Evolutionary conservation across 768 basidiomycete genomes (phyloP), one percentile per base, ranked within the genome.

Genomic region (Paxillus ammoniavirescens): DNA sequence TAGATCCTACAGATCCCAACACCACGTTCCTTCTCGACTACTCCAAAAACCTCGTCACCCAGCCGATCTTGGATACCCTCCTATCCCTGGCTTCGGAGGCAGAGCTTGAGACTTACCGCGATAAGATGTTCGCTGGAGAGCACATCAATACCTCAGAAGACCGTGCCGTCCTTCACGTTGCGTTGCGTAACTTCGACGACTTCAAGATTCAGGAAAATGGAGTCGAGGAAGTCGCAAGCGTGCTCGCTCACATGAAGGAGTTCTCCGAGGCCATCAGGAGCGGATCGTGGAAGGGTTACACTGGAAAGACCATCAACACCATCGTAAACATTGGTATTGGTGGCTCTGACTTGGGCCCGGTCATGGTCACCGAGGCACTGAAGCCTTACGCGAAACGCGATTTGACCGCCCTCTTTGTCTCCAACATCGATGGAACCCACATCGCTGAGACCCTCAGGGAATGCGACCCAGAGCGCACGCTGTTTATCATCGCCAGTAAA

Each of bases 321-420:
- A 86, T 99, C 72, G 94, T 99, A 68, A 98, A 98, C 77, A 97
- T 99, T 62, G 97, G 97, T 55, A 99, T 99, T 68, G 97, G 97
- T 51, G 97, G 97, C 48, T 97, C 94, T 35, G 97, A 99, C 71
- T 78, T 99, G 49, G 96, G 96, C 15, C 97, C 96, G 14, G 95
- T 98, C 63, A 99, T 99, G 97, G 95, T 98, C 54, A 95, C 93
- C 10, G 97, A 98, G 76, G 96, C 94, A 4, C 84, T 98, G 72
- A 97, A 95, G 75, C 73, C 85, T 6, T 99, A 97, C 78, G 76
- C 89, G 45, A 89, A 98, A 73, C 86, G 92, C 59, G 91, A 93
- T 70, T 78, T 98, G 52, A 86, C 80, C 42, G 84, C 86, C 26
- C 82, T 89, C 73, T 99, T 99, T 65, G 91, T 98, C 17, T 93